Conservation (phyloP, 208 protist genomes). For the Balamuthia mandrillaris region DNA sequence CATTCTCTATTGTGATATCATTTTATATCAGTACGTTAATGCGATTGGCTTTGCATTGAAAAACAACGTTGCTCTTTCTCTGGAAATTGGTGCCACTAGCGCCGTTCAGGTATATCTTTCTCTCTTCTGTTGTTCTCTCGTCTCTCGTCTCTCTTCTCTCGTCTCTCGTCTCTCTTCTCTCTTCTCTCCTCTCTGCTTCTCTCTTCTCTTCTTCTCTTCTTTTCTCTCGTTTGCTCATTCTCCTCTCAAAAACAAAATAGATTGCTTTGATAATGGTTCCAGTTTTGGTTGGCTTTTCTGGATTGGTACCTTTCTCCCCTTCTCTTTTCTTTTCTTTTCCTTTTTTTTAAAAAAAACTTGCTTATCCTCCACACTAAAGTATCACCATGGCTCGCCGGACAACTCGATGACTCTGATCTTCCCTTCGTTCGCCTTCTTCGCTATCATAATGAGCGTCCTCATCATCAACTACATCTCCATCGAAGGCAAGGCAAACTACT, state of each 20-base stretch:
- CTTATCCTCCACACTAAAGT: background rate
- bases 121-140: slow-evolving; percentile 64
- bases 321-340: no score
- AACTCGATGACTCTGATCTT: slow-evolving; percentile 65
- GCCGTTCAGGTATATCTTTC: slow-evolving; percentile 63
- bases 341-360: background rate
- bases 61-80: slow-evolving; percentile 61
- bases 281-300: background rate
- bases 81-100: slow-evolving; percentile 64
- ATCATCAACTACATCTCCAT: slow-evolving; percentile 63
- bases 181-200: slow-evolving; percentile 66
- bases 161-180: slow-evolving; percentile 21
- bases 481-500: slow-evolving; percentile 66
- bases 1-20: background rate
- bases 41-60: slow-evolving; percentile 61
- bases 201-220: slow-evolving; percentile 45
- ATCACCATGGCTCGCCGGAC: background rate
- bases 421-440: slow-evolving; percentile 59
- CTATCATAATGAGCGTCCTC: slow-evolving; percentile 59
- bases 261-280: background rate
- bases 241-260: no score
- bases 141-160: slow-evolving; percentile 43
- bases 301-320: background rate
- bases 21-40: slow-evolving; percentile 53
- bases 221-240: slow-evolving; percentile 11